A percentile compares a stretch with the other conserved stretches of the same genome.
Evolutionary conservation across 495 filamentous ascomycete genomes (phyloP).

Genomic region (Podospora appendiculata): DNA sequence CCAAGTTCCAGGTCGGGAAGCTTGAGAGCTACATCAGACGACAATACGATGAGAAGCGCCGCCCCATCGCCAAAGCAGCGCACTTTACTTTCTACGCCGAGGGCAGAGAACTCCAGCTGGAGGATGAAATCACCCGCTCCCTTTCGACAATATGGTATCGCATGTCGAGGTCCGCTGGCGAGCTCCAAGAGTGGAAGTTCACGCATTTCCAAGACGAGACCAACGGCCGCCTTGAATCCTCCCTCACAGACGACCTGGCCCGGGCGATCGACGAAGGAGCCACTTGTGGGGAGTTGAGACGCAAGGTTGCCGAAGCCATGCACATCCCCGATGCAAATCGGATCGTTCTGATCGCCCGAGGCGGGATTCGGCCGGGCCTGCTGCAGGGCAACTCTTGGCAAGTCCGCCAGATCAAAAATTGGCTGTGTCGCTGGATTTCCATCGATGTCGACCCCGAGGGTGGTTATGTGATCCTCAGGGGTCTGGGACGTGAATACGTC

Average conservation of each 20-base stretch:
- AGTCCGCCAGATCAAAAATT: conserved; percentile 17
- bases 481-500: conserved; percentile 25
- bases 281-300: conserved; percentile 14
- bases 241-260: conserved; percentile 5
- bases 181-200: conserved; percentile 14
- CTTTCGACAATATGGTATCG: conserved; percentile 13
- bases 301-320: conserved; percentile 9
- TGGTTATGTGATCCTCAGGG: conserved; percentile 19
- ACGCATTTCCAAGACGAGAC: conserved; percentile 12
- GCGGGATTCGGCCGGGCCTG: conserved; percentile 19
- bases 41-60: background rate
- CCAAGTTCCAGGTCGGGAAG: background rate
- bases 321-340: conserved; percentile 15
- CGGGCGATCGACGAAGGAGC: conserved; percentile 14
- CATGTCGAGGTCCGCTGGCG: conserved; percentile 1
- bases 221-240: conserved; percentile 3
- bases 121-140: background rate
- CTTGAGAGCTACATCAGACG: conserved; percentile 6
- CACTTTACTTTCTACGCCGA: conserved; percentile 6
- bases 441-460: conserved; percentile 13
- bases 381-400: conserved; percentile 29
- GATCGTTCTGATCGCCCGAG: conserved; percentile 20
- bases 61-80: conserved; percentile 1
- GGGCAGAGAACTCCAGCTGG: conserved; percentile 1
- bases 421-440: conserved; percentile 27